Evolutionary conservation across 192 early-diverging fungal species (phyloP), one percentile per base, ranked within the genome.

Genomic region (Diversispora eburnea): DNA sequence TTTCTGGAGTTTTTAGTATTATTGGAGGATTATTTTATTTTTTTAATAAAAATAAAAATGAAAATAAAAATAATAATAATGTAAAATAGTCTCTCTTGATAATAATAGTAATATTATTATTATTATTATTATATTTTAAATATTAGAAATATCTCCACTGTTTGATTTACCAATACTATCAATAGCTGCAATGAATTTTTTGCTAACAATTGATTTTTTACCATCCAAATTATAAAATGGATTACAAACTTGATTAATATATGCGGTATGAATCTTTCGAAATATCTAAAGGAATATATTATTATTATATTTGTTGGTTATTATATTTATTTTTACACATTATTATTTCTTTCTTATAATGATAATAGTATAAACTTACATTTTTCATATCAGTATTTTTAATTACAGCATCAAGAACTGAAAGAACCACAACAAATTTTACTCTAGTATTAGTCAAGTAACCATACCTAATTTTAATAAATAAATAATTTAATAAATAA

Each of bases 361-460:
- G 4, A 47, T 17, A 25, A 60, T 13, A 7, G 1, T 25, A 43
- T 63, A 41, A 76, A 64, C 77, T 77, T 79, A 94, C 91, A 43
- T 81, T 87, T 69, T 93, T 92, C 80, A 95, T 91, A 12, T 93
- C 94, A 15, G 85, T 76, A 60, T 95, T 91, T 49, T 94, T 94
- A 59, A 92, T 88, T 8, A 91, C 78, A 17, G 80, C 84, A 76
- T 95, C 92, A 7, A 85, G 85, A 9, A 91, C 88, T 2, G 88
- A 83, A 1, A 91, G 78, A 0, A 94, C 82, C 4, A 90, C 78
- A 5, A 92, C 79, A 52, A 93, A 83, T 63, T 93, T 92, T 58
- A 92, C 85, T 33, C 89, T 84, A 2, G 96, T 97, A 77, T 95
- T 96, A 75, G 91, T 90, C 56, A 93, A 87, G 75, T 93, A 97